These are phyloP conservation scores for Sugiyamaella paludigena DNA, from an alignment of 1,139 yeast species.

Conservation along the genomic window DNA sequence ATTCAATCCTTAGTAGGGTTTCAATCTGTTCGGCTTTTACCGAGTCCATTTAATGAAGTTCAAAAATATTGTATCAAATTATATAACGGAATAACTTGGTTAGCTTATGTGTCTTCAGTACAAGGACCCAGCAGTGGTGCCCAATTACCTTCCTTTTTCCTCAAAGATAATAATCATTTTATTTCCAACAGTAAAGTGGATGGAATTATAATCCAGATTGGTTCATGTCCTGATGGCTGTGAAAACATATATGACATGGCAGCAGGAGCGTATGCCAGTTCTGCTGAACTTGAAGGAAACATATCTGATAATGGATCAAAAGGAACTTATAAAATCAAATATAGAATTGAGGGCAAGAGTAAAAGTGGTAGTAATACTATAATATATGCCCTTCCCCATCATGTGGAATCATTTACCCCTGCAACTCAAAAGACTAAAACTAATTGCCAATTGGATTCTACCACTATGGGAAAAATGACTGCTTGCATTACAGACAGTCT, in stretches of 20 bases:
- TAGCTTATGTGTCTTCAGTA: conserved; percentile 49
- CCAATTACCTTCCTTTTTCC: conserved; percentile 40
- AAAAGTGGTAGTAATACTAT: conserved; percentile 49
- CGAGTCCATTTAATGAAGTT: conserved; percentile 34
- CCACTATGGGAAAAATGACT: conserved; percentile 65
- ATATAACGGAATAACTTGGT: conserved; percentile 53
- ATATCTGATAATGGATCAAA: conserved; percentile 35
- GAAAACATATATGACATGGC: conserved; percentile 49
- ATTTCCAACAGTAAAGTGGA: conserved; percentile 37
- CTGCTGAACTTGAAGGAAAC: conserved; percentile 43
- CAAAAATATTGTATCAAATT: conserved; percentile 45
- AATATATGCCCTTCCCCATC: conserved; percentile 74
- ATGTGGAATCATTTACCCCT: conserved; percentile 50
- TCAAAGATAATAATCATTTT: conserved; percentile 48
- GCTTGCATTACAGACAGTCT: conserved; percentile 56
- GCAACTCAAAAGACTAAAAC: conserved; percentile 31
- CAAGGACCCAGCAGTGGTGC: background rate
- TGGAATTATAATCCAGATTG: conserved; percentile 57
- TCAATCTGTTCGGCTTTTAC: conserved; percentile 42
- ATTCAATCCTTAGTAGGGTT: conserved; percentile 59
- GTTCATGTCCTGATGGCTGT: conserved; percentile 46
- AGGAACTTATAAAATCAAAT: conserved; percentile 53
- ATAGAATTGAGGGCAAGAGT: conserved; percentile 54
- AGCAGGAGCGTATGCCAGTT: conserved; percentile 58
- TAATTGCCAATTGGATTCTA: conserved; percentile 52